These are phyloP conservation scores for Penicillium sp. DNA, from an alignment of 2,329 filamentous ascomycete species.

Conservation along the genomic window DNA sequence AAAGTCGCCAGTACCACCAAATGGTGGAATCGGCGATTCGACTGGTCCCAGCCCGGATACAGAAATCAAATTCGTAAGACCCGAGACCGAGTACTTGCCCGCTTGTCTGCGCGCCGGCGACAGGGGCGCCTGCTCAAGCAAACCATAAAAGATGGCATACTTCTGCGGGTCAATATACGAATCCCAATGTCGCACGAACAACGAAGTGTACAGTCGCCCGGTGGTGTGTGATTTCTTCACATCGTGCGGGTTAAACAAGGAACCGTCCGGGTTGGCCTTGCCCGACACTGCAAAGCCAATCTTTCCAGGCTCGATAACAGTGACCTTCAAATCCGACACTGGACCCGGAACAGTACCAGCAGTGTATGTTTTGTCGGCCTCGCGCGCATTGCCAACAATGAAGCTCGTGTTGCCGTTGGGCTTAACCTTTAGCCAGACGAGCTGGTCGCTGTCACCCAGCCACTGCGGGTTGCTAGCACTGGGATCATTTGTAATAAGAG, in stretches of 20 bases:
- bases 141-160: slow-evolving; percentile 55
- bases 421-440: slow-evolving; percentile 52
- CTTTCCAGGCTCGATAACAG: slow-evolving; percentile 45
- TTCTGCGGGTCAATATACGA: slow-evolving; percentile 53
- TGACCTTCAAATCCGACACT: slow-evolving; percentile 52
- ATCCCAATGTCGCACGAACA: slow-evolving; percentile 60
- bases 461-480: slow-evolving; percentile 52
- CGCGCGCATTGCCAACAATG: slow-evolving; percentile 47
- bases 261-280: slow-evolving; percentile 52
- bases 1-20: slow-evolving; percentile 52
- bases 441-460: slow-evolving; percentile 48
- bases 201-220: slow-evolving; percentile 54
- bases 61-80: slow-evolving; percentile 49
- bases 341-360: slow-evolving; percentile 52
- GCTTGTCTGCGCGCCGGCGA: slow-evolving; percentile 43
- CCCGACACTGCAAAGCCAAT: slow-evolving; percentile 53
- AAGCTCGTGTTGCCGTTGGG: slow-evolving; percentile 53
- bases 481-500: slow-evolving; percentile 49
- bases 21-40: slow-evolving; percentile 54
- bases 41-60: slow-evolving; percentile 45
- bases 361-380: slow-evolving; percentile 47
- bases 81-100: slow-evolving; percentile 45
- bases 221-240: slow-evolving; percentile 51
- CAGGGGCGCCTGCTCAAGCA: slow-evolving; percentile 47
- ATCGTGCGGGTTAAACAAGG: slow-evolving; percentile 55